Conservation (phyloP, 352 stramenopile species). For the Phytophthora rubi region DNA sequence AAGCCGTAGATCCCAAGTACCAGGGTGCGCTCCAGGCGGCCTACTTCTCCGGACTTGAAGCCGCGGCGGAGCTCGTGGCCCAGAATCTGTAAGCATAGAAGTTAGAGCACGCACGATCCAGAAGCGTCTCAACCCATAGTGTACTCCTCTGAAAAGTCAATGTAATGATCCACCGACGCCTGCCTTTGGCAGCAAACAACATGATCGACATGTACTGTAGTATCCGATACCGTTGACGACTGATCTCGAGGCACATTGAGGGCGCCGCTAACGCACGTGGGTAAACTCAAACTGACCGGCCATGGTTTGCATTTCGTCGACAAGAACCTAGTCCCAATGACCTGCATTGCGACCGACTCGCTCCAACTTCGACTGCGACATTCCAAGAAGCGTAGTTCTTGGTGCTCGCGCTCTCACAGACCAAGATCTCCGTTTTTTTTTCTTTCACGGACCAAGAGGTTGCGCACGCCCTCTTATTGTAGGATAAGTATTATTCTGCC, state of each 20-base stretch:
- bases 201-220: too few relatives aligned
- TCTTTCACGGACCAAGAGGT: conserved; percentile 52
- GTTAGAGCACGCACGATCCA: not conserved
- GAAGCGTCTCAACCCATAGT: not conserved
- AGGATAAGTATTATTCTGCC: conserved; percentile 1
- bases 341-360: conserved; percentile 33
- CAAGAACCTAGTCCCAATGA: conserved; percentile 11
- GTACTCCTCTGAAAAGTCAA: conserved; percentile 4
- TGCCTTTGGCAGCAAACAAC: too few relatives aligned
- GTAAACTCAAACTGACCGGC: conserved; percentile 11
- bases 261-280: conserved; percentile 15
- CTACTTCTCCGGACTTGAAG: conserved; percentile 59
- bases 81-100: conserved; percentile 23
- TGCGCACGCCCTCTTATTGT: conserved; percentile 45
- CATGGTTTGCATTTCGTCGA: conserved; percentile 17
- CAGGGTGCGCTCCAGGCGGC: conserved; percentile 74
- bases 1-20: conserved; percentile 75
- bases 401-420: too few relatives aligned
- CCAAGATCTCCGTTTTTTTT: conserved; percentile 31
- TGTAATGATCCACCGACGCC: not conserved
- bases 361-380: conserved; percentile 62
- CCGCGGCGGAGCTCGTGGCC: conserved; percentile 28
- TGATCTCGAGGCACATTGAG: conserved; percentile 30
- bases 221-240: not conserved
- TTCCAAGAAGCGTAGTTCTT: conserved; percentile 13